phyloP scores from a whole-genome alignment of 129 eudicot species.

The Flaveria ramosissima region DNA sequence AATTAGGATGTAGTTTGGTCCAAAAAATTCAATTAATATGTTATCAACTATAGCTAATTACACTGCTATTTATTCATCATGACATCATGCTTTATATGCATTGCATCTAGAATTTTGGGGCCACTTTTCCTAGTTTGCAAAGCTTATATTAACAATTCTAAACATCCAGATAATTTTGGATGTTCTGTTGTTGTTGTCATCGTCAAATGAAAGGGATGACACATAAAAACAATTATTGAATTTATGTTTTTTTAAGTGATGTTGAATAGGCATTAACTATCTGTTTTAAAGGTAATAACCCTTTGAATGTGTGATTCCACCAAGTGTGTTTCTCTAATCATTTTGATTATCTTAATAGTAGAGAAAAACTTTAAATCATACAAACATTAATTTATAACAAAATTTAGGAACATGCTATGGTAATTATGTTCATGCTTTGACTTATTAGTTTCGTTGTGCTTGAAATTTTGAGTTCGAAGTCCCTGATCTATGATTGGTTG shows the following conservation, averaged over 20 bases:
- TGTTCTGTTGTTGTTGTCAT: neutral
- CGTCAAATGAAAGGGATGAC: neutral
- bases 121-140: neutral
- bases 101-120: neutral
- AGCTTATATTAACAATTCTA: neutral
- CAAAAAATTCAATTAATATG: neutral
- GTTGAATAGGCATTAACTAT: neutral
- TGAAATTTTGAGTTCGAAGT: neutral
- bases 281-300: neutral
- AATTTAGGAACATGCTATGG: neutral
- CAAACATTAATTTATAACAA: neutral
- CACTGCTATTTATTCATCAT: neutral
- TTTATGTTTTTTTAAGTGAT: neutral
- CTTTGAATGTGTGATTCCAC: neutral
- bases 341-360: neutral
- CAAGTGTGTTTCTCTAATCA: neutral
- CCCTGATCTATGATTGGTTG: constrained; percentile 2
- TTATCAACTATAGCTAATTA: neutral
- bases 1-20: constrained; percentile 14
- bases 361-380: neutral
- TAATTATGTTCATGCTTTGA: neutral
- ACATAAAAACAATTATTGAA: neutral
- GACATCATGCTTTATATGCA: neutral
- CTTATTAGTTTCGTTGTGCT: constrained; percentile 10
- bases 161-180: neutral